Evolutionary conservation across 2,329 filamentous ascomycete genomes (phyloP), one percentile per base, ranked within the genome.

Genomic region (Pleoardoris graminearum): DNA sequence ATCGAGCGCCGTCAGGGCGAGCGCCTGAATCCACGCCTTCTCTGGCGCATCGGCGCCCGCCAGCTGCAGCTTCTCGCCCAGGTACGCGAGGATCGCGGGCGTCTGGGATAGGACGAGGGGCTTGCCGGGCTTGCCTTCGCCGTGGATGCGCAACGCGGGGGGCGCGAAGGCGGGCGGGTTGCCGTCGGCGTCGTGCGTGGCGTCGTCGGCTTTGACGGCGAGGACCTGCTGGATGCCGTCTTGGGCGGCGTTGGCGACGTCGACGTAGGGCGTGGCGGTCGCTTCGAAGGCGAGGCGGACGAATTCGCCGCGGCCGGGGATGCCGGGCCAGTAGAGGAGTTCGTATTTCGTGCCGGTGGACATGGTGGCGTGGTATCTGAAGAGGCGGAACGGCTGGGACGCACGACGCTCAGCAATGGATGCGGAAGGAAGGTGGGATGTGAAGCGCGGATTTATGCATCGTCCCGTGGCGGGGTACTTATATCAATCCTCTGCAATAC

Each of bases 231-330:
- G 62, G 39, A 82, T 75, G 49, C 82, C 86, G n/a, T 79, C 74
- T 25, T 81, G 67, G 12, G 75, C 53, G 59, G 71, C 69, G 58
- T 80, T 80, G 50, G 81, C 79, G 3, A 79, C 76, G 74, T 92
- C 88, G 21, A 72, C 82, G 77, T 90, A 92, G 3, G 80, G 69
- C 1, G 82, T 82, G 16, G 81, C 80, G 17, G 84, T 79, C 47
- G 88, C 87, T 74, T 92, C 89, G 59, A 93, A 83, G 14, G 80
- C 80, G 10, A 93, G 81, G 19, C 89, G 88, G 66, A 91, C 76
- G 69, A 85, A 84, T 68, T 93, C 89, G 55, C 85, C 89, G 43
- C 89, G 86, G 35, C 89, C 89, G 29, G 89, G 46, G 38, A 89
- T 75, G 16, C 73, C 74, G 16, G 87, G 86, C 82, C 87, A 89